A percentile compares a stretch with the other conserved stretches of the same genome.
Conservation (phyloP, 768 basidiomycete species). For the Rhodotorula diobovata region DNA sequence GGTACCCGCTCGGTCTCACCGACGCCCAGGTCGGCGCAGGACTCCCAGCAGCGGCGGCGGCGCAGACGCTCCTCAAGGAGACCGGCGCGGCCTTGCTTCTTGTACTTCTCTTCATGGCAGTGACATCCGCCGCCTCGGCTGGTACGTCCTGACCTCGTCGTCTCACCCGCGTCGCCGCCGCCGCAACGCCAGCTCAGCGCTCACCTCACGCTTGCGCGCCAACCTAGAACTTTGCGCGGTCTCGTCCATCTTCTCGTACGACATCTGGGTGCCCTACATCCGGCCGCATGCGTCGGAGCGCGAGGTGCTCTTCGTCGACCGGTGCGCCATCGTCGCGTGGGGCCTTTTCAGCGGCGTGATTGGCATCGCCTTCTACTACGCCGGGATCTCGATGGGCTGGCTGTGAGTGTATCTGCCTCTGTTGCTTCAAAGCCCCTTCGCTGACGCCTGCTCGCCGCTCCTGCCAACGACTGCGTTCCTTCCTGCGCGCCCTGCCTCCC, state of each 20-base stretch:
- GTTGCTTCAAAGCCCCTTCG: conserved; percentile 45
- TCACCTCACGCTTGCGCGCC: conserved; percentile 1
- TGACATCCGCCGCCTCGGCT: neutral
- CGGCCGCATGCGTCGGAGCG: conserved; percentile 69
- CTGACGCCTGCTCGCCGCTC: neutral
- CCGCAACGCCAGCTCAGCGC: neutral
- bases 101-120: conserved; percentile 62
- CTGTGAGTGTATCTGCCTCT: conserved; percentile 5
- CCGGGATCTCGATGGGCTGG: conserved; percentile 37
- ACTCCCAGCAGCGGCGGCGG: conserved; percentile 22
- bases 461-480: conserved; percentile 43
- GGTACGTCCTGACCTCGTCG: neutral
- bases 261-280: conserved; percentile 56
- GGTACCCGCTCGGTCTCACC: conserved; percentile 1
- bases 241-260: conserved; percentile 67
- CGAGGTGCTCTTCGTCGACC: conserved; percentile 41
- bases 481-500: conserved; percentile 53
- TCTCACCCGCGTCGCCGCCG: neutral
- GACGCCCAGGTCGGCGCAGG: conserved; percentile 11
- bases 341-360: neutral
- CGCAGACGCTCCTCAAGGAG: conserved; percentile 57
- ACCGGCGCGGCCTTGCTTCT: conserved; percentile 74
- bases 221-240: conserved; percentile 75
- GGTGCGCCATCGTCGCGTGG: neutral
- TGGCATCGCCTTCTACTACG: conserved; percentile 56